Percentiles rank a stretch among this genome's conserved stretches.
Conservation (phyloP, 169 alveolate genomes). For the Amoebophrya sp. region DNA sequence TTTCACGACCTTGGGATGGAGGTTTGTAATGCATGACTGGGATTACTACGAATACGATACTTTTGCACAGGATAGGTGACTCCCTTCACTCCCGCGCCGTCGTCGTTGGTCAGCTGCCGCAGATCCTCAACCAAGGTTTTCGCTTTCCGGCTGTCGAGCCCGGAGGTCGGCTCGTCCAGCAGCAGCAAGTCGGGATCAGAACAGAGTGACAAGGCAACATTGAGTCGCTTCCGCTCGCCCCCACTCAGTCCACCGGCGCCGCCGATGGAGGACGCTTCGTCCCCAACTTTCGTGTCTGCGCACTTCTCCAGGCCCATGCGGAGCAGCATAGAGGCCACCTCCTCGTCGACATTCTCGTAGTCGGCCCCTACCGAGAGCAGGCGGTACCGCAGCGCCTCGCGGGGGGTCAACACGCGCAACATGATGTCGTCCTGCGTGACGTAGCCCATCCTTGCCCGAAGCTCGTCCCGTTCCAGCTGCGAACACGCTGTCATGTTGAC, state of each 20-base stretch:
- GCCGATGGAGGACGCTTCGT: background rate
- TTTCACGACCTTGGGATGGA: too few species aligned
- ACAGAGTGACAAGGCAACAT: background rate
- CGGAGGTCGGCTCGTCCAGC: background rate
- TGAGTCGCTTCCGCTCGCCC: background rate
- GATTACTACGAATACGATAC: too few species aligned
- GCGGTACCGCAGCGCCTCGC: background rate
- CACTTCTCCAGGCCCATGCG: background rate
- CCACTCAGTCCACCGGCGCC: background rate
- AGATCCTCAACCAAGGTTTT: background rate
- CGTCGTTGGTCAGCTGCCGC: background rate
- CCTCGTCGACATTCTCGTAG: background rate
- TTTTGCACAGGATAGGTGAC: too few species aligned
- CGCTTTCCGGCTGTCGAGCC: background rate
- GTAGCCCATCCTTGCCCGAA: background rate
- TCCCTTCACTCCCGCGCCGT: too few species aligned
- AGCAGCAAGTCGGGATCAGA: background rate
- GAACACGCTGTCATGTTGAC: background rate
- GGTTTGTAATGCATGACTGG: too few species aligned
- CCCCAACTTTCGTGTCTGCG: background rate
- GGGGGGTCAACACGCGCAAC: background rate
- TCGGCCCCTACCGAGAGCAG: background rate
- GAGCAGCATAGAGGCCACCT: background rate
- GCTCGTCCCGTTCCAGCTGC: background rate
- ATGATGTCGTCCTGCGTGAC: background rate